Base-by-base conservation (phyloP, 2,329 filamentous ascomycete species). In the Paecilomyces dactylethromorphus region DNA sequence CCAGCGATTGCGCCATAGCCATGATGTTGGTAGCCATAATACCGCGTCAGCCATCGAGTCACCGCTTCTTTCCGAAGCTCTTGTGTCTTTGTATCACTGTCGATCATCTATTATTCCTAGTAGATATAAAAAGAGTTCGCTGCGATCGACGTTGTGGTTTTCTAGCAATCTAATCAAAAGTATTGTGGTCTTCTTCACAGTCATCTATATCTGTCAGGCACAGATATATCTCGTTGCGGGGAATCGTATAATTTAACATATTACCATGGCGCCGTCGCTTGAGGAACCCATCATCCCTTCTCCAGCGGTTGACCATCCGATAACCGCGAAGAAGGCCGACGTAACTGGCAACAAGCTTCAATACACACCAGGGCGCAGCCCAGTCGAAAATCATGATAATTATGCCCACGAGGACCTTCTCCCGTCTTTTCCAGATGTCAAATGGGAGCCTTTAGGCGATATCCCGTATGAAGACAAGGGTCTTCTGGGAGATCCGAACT, bases 401-500 rank as follows among this genome's bases (percentile, higher is more conserved):
- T 84, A 85, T 64, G 74, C 79, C 50, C 75, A 82, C 60, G 79
- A 84, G 33, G 75, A 84, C 56, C 74, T 85, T 7, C 74, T 77
- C 7, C 81, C 82, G 18, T 74, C 68, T 8, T 85, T 84, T 62
- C 82, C 82, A 2, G 74, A 82, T 22, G 63, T 84, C 59, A 73
- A 78, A 18, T 85, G 82, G 82, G 73, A 75, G 1, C 73, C 79
- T 1, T 68, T 85, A 33, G 72, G 72, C 31, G 75, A 82, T 45
- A 70, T 79, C 0, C 74, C 77, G 0, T 83, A 84, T 60, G 66
- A 76, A 55, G 83, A 85, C 64, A 83, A 81, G 64, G 83, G 82
- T 4, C 69, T 81, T 49, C 73, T 79, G 24, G 83, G 82, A n/a
- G 78, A 83, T 59, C 76, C 79, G 4, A 72, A 79, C 21, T 85